A percentile compares a stretch with the other conserved stretches of the same genome.
Conservation (phyloP, 352 stramenopile species). For the Globisporangium solare region DNA sequence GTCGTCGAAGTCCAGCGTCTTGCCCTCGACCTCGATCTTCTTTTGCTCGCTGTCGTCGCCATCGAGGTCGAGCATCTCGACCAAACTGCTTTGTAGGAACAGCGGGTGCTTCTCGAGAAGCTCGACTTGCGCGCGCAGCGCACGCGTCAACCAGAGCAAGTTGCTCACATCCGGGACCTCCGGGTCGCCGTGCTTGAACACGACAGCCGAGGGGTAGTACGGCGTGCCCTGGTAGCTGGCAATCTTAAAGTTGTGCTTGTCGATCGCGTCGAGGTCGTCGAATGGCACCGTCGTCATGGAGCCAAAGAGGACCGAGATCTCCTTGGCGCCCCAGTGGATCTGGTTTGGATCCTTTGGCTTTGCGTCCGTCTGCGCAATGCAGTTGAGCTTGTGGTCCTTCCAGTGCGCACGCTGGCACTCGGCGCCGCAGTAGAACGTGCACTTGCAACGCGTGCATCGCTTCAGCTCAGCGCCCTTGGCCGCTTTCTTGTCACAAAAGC, state of each 20-base stretch:
- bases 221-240: conserved; percentile 34
- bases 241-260: conserved; percentile 46
- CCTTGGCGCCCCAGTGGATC: conserved; percentile 74
- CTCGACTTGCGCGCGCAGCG: conserved; percentile 54
- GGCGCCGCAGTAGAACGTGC: conserved; percentile 77
- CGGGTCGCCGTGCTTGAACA: conserved; percentile 71
- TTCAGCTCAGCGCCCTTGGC: conserved; percentile 52
- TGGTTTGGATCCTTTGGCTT: conserved; percentile 29
- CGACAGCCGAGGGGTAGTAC: conserved; percentile 67
- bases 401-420: conserved; percentile 72
- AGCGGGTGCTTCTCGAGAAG: conserved; percentile 57
- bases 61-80: conserved; percentile 52
- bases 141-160: conserved; percentile 70
- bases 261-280: conserved; percentile 71
- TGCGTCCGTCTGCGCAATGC: conserved; percentile 33
- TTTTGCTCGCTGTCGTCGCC: conserved; percentile 31
- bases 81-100: conserved; percentile 73
- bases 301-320: conserved; percentile 80
- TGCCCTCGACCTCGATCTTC: conserved; percentile 57
- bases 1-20: conserved; percentile 55
- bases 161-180: conserved; percentile 55
- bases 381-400: conserved; percentile 84
- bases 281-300: conserved; percentile 68
- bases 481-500: conserved; percentile 75
- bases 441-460: conserved; percentile 82